Evolutionary conservation across 164 flowering plant species (phyloP).

Genomic region (Sedum album): DNA sequence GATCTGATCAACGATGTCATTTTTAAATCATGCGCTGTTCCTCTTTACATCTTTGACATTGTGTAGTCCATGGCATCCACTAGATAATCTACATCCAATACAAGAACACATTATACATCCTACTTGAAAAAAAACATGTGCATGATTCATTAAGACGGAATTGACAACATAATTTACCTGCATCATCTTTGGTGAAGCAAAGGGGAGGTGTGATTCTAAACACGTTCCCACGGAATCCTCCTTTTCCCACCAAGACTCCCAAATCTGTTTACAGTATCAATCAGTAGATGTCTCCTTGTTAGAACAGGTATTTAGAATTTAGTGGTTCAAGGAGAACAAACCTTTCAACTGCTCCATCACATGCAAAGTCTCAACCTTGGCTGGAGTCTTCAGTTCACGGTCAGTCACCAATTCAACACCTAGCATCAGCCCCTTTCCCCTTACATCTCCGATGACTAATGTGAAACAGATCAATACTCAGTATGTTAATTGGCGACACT

Average conservation of each 20-base stretch:
- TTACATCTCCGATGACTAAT: no score
- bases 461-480: background rate
- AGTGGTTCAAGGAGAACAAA: constrained; percentile 12
- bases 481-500: background rate
- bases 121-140: background rate
- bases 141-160: background rate
- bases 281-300: background rate
- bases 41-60: constrained; percentile 59
- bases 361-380: no score
- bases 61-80: constrained; percentile 74
- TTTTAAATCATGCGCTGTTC: background rate
- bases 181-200: no score
- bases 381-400: no score
- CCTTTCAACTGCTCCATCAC: constrained; percentile 98
- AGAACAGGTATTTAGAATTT: background rate
- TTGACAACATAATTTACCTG: constrained; percentile 33
- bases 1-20: background rate
- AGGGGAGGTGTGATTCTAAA: constrained; percentile 95
- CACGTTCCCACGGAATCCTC: constrained; percentile 81
- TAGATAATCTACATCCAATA: constrained; percentile 50
- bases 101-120: background rate
- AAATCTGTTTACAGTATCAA: constrained; percentile 28
- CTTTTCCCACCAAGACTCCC: constrained; percentile 89
- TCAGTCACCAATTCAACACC: no score
- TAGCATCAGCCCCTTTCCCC: no score